Evolutionary conservation across 371 early-diverging fungal genomes (phyloP), one percentile per base, ranked within the genome.

Genomic region (Mucor indicus): DNA sequence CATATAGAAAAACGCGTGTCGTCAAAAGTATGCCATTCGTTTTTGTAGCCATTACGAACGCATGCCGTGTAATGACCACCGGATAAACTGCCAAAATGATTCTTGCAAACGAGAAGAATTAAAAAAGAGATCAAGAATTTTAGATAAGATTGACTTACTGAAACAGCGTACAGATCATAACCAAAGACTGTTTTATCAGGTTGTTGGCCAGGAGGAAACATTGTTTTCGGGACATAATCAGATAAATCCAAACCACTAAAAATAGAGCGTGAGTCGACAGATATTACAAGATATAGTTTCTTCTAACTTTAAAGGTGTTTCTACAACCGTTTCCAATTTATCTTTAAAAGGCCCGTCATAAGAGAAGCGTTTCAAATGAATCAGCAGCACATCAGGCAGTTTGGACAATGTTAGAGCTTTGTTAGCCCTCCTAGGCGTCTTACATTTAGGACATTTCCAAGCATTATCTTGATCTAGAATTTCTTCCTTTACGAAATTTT

Each of bases 51-150:
- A 55, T 89, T 87, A 30, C 86, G 74, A 3, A 96, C 93, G 57
- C 81, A 84, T 0, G 97, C 95, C 13, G 96, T 98, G 53, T 98
- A 98, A 59, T 98, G 98, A 1, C 98, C 98, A 29, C 92, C 89
- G 38, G 84, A 90, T 38, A 96, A 65, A 1, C 91, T 83, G 8
- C 98, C 98, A 60, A 83, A 92, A 57, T 98, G 98, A 59, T 95
- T 96, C 73, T 74, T 64, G 2, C 48, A 27, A 50, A 47, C 19
- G 31, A 4, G 24, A 19, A 12, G 16, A 16, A 1, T 23, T 25
- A 25, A 20, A 13, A 12, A 25, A 22, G 13, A 1, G 36, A 30
- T 22, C 3, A 7, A 16, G 13, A 19, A 2, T 24, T 16, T 24
- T 16, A 3, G 12, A 7, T 46, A 35, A 38, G 15, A 1, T 35